Conservation (phyloP, 768 basidiomycete genomes). For the Filobasidium floriforme region DNA sequence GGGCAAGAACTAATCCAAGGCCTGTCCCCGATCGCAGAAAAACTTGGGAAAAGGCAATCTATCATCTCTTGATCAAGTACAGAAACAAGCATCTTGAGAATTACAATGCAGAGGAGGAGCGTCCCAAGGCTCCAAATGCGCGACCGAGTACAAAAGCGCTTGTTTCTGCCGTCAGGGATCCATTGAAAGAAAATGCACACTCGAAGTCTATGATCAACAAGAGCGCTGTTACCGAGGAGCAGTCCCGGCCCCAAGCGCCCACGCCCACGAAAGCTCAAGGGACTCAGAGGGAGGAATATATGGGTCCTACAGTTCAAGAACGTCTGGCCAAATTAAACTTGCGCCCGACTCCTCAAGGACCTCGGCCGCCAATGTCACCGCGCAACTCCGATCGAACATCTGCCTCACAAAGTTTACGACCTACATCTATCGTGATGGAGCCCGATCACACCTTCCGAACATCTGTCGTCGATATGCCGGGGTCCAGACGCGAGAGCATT, state of each 20-base stretch:
- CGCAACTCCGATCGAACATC: slow-evolving; percentile 22
- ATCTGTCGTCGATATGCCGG: not conserved
- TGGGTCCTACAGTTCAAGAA: slow-evolving; percentile 21
- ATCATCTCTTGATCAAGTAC: slow-evolving; percentile 79
- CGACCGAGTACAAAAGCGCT: not conserved
- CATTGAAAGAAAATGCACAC: not conserved
- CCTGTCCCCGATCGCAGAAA: slow-evolving; percentile 47
- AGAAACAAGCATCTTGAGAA: slow-evolving; percentile 65
- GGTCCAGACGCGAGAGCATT: not conserved
- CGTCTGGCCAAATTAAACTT: slow-evolving; percentile 21
- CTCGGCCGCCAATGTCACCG: slow-evolving; percentile 38
- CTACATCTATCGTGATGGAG: too few relatives aligned
- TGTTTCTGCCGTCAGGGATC: not conserved
- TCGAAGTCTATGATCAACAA: not conserved
- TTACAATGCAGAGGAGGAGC: slow-evolving; percentile 58
- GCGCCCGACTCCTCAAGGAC: slow-evolving; percentile 34
- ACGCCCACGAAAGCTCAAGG: slow-evolving; percentile 46
- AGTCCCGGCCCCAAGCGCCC: slow-evolving; percentile 43
- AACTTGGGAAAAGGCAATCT: slow-evolving; percentile 95
- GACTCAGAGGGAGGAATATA: slow-evolving; percentile 28
- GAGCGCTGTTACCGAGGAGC: not conserved
- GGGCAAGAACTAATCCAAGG: too few relatives aligned
- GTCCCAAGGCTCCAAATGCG: not conserved
- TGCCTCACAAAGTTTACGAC: not conserved
- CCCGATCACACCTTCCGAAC: not conserved